Conservation (phyloP, 345 rosid genomes). For the Abelmoschus esculentus region DNA sequence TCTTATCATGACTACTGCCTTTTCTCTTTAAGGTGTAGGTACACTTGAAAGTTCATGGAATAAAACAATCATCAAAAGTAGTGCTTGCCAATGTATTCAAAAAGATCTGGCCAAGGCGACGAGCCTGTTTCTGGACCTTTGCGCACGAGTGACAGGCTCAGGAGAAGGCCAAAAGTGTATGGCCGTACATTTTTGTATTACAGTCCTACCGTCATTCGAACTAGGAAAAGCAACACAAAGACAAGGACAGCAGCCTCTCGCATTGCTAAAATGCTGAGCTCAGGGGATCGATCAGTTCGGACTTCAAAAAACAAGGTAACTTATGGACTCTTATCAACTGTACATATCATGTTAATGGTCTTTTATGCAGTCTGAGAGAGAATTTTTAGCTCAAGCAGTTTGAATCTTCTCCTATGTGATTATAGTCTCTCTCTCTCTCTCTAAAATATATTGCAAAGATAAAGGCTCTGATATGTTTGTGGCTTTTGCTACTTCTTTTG, state of each 20-base stretch:
- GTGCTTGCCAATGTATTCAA: constrained; percentile 68
- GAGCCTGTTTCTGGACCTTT: constrained; percentile 77
- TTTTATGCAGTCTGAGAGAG: not conserved
- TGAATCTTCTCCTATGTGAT: not conserved
- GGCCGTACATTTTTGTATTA: constrained; percentile 63
- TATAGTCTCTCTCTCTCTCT: not conserved
- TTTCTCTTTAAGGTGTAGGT: constrained; percentile 2
- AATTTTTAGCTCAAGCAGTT: not conserved
- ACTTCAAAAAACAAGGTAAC: constrained; percentile 56
- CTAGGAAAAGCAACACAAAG: constrained; percentile 71
- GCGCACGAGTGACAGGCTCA: constrained; percentile 87
- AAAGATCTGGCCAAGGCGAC: constrained; percentile 78
- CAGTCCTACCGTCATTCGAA: constrained; percentile 43
- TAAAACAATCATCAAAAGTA: constrained; percentile 26
- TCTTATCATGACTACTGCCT: not conserved
- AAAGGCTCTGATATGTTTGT: not conserved
- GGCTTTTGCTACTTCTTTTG: not conserved
- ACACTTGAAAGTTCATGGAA: constrained; percentile 43
- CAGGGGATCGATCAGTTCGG: constrained; percentile 51
- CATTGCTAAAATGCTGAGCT: constrained; percentile 74
- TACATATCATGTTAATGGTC: not conserved
- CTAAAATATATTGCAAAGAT: not conserved
- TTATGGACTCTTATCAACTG: not conserved
- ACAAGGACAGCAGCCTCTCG: constrained; percentile 89
- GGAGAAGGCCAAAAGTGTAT: constrained; percentile 71